phyloP scores from a whole-genome alignment of 345 rosid genomes.

The Odontarrhena argentea region DNA sequence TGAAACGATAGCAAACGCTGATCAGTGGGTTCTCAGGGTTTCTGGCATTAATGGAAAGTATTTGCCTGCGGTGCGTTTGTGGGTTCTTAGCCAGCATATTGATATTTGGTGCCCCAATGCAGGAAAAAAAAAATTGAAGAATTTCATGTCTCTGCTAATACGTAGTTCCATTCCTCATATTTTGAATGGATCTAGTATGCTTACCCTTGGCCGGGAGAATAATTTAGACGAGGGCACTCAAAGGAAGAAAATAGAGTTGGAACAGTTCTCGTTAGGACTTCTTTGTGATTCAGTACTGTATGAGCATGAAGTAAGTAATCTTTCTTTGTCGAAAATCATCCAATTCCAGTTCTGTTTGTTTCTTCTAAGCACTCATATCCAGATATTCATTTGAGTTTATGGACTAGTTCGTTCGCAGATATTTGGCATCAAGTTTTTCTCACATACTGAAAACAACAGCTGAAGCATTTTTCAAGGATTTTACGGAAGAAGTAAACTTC shows the following conservation, averaged over 20 bases:
- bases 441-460: slow-evolving; percentile 54
- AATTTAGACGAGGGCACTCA: slow-evolving; percentile 37
- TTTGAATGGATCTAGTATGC: slow-evolving; percentile 35
- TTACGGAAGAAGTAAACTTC: slow-evolving; percentile 47
- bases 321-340: slow-evolving; percentile 5
- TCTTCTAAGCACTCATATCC: slow-evolving; percentile 16
- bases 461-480: slow-evolving; percentile 38
- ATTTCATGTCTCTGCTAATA: slow-evolving; percentile 61
- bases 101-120: slow-evolving; percentile 82
- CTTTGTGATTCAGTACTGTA: slow-evolving; percentile 60
- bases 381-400: slow-evolving; percentile 37
- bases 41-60: slow-evolving; percentile 58
- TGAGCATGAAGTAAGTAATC: slow-evolving; percentile 70
- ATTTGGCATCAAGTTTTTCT: slow-evolving; percentile 66
- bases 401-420: slow-evolving; percentile 87
- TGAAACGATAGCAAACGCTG: slow-evolving; percentile 41
- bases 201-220: slow-evolving; percentile 36
- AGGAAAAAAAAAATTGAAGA: slow-evolving; percentile 58
- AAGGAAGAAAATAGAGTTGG: slow-evolving; percentile 46
- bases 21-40: slow-evolving; percentile 54
- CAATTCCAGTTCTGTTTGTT: slow-evolving; percentile 5
- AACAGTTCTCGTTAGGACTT: slow-evolving; percentile 64
- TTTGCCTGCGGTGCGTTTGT: slow-evolving; percentile 71
- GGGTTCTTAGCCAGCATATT: slow-evolving; percentile 71
- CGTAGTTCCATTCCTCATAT: slow-evolving; percentile 49